Base-by-base conservation (phyloP, 225 moss, liverwort and hornwort species). In the Bryoerythrophyllum caledonicum region DNA sequence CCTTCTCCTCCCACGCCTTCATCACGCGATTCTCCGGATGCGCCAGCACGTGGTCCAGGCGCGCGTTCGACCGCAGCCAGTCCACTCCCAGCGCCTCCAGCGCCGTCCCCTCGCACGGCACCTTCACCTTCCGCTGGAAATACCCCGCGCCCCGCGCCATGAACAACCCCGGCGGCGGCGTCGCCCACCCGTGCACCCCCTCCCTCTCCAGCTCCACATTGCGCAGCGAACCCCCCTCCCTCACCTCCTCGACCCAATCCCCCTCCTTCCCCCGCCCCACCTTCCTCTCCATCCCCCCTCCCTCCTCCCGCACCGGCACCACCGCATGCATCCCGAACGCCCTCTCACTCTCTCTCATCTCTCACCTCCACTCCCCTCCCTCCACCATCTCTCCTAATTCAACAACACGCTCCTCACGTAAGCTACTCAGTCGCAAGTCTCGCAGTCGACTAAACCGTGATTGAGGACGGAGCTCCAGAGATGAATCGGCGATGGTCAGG, bases 171-270 rank as follows among this genome's bases (percentile, higher is more conserved):
- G 84, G 72, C 7, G 86, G 69, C 1, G 96, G 93, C 0, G 90
- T 76, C 12, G 85, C 93, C 96, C 96, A 96, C 14, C 96, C 96
- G 51, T 91, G 77, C 67, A 78, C 87, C 5, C 81, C 90, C 1
- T 78, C 80, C 2, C 23, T 48, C 63, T 87, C 90, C 8, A 93
- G 74, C 46, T 85, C 76, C 25, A 96, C 92, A 73, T 85, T 83
- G 27, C 16, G 76, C 52, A 90, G 74, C 6, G 89, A 78, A 1
- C 89, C 78, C 0, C 87, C 89, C 16, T 65, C 74, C 27, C 76
- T 64, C 48, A 91, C 89, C 63, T 78, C 82, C 65, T 70, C 82
- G 51, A 74, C 74, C 91, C 91, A 91, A 17, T 81, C 85, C 72
- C 63, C 38, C 30, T 40, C 48, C 32, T 63, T 25, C n/a, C n/a